Base-by-base conservation (phyloP, 345 rosid genomes). In the Pistacia integerrima region DNA sequence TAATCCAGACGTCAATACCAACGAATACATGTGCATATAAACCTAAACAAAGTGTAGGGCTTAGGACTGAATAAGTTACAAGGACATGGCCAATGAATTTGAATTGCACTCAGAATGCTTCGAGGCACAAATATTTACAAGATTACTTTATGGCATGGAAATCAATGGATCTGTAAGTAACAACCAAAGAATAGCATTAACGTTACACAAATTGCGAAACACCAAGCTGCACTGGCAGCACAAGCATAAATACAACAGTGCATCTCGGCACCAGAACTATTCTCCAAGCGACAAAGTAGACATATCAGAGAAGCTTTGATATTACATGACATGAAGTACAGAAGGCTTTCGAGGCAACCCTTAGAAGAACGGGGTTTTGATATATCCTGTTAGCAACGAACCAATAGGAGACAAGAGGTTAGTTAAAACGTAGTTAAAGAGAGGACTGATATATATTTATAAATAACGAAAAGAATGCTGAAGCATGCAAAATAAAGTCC, bases 271-370 rank as follows among this genome's bases (percentile, higher is more conserved):
- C 77, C 57, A 63, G 9, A 57, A 52, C 63, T 61, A 17, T 38
- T 46, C 71, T 46, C 71, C 70, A 11, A 22, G 67, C 58, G 41
- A 44, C 48, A 35, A 44, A 6, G 1, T 68, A 20, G 33, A 48
- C 38, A 58, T 62, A 75, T 92, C 89, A 95, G 64, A 92, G 86
- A 77, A 96, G 91, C 90, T 96, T 92, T 62, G 97, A 91, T 77
- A 96, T 86, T 4, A 90, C 93, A 59, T 89, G 87, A 63, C 95
- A 91, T 2, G 99, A 96, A 56, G 94, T 87, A 97, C 97, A 93
- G 84, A 96, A 90, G 57, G 93, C 98, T 77, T 91, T 90, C 0
- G 98, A 81, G 66, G 98, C 98, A 44, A 80, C 94, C 72, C 86
- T 84, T n/a, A 90, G 79, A 71, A 93, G 79, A 54, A 91, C 55